A percentile compares a stretch with the other conserved stretches of the same genome.
Conservation (phyloP, 1,284 basidiomycete genomes). For the Ganoderma meredithae region DNA sequence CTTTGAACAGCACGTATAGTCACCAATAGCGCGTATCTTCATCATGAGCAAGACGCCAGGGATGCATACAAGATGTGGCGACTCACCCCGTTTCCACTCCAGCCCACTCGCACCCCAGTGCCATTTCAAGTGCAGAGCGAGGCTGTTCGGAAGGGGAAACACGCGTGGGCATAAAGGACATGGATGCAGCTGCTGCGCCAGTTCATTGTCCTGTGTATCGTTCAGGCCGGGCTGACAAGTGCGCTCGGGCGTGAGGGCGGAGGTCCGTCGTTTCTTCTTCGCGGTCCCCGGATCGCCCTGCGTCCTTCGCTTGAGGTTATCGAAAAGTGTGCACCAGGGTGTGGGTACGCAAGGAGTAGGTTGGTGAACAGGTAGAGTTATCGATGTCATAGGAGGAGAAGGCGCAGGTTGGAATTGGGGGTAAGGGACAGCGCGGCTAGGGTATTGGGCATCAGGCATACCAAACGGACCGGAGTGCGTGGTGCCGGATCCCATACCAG, state of each 20-base stretch:
- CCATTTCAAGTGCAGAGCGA: slow-evolving; percentile 44
- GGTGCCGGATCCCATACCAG: background rate
- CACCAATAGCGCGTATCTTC: background rate
- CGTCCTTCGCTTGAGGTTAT: slow-evolving; percentile 18
- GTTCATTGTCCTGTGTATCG: background rate
- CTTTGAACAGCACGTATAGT: slow-evolving; percentile 13
- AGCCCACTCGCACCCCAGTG: slow-evolving; percentile 37
- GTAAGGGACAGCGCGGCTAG: background rate
- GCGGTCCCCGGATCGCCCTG: background rate
- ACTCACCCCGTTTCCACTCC: slow-evolving; percentile 33
- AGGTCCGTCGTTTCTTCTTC: slow-evolving; percentile 2
- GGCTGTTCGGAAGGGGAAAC: slow-evolving; percentile 40
- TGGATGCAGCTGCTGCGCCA: slow-evolving; percentile 8
- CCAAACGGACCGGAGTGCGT: background rate
- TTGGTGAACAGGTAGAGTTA: background rate
- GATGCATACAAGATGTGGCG: background rate
- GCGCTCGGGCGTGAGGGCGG: background rate
- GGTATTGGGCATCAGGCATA: background rate
- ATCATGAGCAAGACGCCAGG: background rate
- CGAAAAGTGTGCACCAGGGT: slow-evolving; percentile 28
- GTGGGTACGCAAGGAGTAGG: background rate
- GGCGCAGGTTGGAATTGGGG: background rate
- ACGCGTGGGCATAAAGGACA: slow-evolving; percentile 40
- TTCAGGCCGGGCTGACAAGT: background rate
- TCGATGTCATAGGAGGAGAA: background rate